Percentiles rank a stretch among this genome's conserved stretches.
These are phyloP conservation scores for Phytophthora colocasiae DNA, from an alignment of 352 stramenopile genomes.

Conservation along the genomic window DNA sequence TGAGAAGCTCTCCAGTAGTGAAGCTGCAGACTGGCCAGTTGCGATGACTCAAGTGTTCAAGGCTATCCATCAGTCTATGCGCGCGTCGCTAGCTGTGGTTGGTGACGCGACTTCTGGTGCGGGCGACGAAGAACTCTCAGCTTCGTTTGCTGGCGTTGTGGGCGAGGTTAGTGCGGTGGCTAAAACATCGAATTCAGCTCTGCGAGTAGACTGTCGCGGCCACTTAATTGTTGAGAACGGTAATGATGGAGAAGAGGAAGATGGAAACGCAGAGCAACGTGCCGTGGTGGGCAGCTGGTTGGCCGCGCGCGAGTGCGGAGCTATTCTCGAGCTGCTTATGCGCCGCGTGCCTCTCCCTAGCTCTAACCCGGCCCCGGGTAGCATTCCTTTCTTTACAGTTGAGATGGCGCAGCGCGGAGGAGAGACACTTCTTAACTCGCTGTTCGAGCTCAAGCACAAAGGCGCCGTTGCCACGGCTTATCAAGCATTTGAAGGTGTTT, in stretches of 20 bases:
- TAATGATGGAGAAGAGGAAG: constrained; percentile 50
- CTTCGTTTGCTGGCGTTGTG: constrained; percentile 67
- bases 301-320: constrained; percentile 80
- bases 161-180: constrained; percentile 69
- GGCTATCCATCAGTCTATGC: constrained; percentile 68
- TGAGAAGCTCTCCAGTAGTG: constrained; percentile 30
- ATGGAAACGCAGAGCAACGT: constrained; percentile 68
- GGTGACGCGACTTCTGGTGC: constrained; percentile 76
- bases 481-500: constrained; percentile 87
- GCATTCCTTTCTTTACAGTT: constrained; percentile 48
- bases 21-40: constrained; percentile 48
- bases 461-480: constrained; percentile 86
- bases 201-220: constrained; percentile 82
- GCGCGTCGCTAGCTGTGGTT: constrained; percentile 70
- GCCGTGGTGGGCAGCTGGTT: constrained; percentile 90
- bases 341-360: constrained; percentile 57
- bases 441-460: constrained; percentile 92
- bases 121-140: constrained; percentile 68
- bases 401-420: constrained; percentile 66
- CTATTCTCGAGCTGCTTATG: constrained; percentile 83
- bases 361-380: constrained; percentile 18
- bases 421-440: constrained; percentile 78
- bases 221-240: constrained; percentile 74
- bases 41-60: constrained; percentile 59
- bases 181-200: constrained; percentile 55